These are phyloP conservation scores for Gnomoniopsis smithogilvyi DNA, from an alignment of 2,329 filamentous ascomycete genomes.

Conservation along the genomic window DNA sequence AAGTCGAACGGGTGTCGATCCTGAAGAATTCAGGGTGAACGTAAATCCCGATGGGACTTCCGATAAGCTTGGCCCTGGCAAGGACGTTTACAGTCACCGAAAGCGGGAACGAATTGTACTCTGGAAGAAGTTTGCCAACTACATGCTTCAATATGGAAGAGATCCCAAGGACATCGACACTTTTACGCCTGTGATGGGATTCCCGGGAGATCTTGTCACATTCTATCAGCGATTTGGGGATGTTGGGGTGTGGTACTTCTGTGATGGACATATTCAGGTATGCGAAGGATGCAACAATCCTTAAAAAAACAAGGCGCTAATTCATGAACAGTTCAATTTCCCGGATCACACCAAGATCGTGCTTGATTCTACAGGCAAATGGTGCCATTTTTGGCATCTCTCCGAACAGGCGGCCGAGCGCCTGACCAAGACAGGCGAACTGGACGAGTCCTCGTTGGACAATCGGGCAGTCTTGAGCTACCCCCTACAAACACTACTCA, in stretches of 20 bases:
- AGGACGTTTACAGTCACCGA: slow-evolving; percentile 61
- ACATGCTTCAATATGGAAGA: slow-evolving; percentile 51
- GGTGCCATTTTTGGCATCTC: slow-evolving; percentile 76
- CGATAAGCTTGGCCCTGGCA: slow-evolving; percentile 60
- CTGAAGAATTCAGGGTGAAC: slow-evolving; percentile 56
- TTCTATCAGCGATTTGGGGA: slow-evolving; percentile 82
- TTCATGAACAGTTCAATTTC: slow-evolving; percentile 67
- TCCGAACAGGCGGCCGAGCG: slow-evolving; percentile 66
- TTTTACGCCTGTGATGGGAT: slow-evolving; percentile 33
- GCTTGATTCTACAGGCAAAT: slow-evolving; percentile 68
- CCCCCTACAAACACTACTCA: slow-evolving; percentile 69
- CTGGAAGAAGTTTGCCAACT: slow-evolving; percentile 73
- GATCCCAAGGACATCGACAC: slow-evolving; percentile 14
- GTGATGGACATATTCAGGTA: slow-evolving; percentile 75
- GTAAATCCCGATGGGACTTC: slow-evolving; percentile 56
- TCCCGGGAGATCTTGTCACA: slow-evolving; percentile 61
- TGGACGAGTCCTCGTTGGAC: slow-evolving; percentile 67
- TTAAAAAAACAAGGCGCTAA: not conserved
- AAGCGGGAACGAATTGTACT: slow-evolving; percentile 64
- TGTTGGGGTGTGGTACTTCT: slow-evolving; percentile 78
- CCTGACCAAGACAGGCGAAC: slow-evolving; percentile 61
- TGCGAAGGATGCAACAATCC: slow-evolving; percentile 24
- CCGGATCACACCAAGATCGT: slow-evolving; percentile 86
- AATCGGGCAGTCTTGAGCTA: slow-evolving; percentile 70
- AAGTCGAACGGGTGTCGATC: slow-evolving; percentile 59